Evolutionary conservation across 1,284 basidiomycete species (phyloP).

Genomic region (Ganoderma multipileum): DNA sequence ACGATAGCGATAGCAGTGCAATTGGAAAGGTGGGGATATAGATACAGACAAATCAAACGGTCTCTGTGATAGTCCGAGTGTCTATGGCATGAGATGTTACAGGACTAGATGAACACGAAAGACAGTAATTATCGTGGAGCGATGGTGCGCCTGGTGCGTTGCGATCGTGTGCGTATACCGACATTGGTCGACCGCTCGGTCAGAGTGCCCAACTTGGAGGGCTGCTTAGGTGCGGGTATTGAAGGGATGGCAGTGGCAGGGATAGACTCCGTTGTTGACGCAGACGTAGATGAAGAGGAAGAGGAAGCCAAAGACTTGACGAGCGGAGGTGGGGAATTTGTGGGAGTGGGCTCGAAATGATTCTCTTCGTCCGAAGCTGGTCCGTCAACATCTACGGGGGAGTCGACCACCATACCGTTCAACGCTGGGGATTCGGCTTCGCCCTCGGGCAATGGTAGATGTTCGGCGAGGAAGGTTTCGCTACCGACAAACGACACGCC

Average conservation of each 20-base stretch:
- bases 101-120: neutral
- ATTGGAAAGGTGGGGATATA: neutral
- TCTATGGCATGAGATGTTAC: neutral
- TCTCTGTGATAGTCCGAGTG: neutral
- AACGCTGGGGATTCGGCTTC: conserved; percentile 20
- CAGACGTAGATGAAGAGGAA: conserved; percentile 46
- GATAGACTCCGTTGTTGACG: conserved; percentile 24
- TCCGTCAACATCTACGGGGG: conserved; percentile 26
- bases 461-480: conserved; percentile 45
- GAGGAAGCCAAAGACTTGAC: conserved; percentile 40
- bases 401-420: conserved; percentile 29
- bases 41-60: conserved; percentile 7
- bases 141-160: conserved; percentile 29
- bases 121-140: conserved; percentile 28
- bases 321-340: conserved; percentile 21
- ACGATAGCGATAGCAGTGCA: conserved; percentile 19
- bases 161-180: conserved; percentile 25
- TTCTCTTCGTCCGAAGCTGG: conserved; percentile 34
- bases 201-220: conserved; percentile 40
- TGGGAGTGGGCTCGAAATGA: conserved; percentile 23
- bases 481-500: conserved; percentile 40
- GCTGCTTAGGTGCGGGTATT: conserved; percentile 30
- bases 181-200: conserved; percentile 45
- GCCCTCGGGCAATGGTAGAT: conserved; percentile 34
- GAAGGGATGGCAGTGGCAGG: conserved; percentile 24